Evolutionary conservation across 768 basidiomycete species (phyloP), one percentile per base, ranked within the genome.

Genomic region (Rhodotorula sphaerocarpa): DNA sequence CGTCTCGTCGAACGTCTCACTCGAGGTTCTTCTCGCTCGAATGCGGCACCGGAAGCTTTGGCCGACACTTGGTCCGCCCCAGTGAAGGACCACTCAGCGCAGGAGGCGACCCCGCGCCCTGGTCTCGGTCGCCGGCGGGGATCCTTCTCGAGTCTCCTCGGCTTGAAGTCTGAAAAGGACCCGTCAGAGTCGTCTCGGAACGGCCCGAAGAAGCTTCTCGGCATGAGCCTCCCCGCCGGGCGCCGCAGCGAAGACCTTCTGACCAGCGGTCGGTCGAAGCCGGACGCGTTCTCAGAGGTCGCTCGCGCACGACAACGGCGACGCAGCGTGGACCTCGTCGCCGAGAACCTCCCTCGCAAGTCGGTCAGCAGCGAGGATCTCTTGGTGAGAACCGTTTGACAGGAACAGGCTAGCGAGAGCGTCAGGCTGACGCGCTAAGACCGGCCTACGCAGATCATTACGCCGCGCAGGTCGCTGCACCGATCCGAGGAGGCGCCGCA

Each of bases 351-450:
- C 10, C 30, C 63, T 21, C 41, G 67, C n/a, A 36, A 59, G 39
- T 59, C 62, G 9, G 36, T 9, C 12, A 68, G 67, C 27, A 68
- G 62, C 20, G 67, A 68, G 14, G 47, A 68, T n/a, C 56, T 68
- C 2, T 56, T 68, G 7, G 66, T 67, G 43, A 25, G 66, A n/a
- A n/a, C n/a, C n/a, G n/a, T n/a, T n/a, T n/a, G n/a, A n/a, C n/a
- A n/a, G n/a, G n/a, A n/a, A n/a, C n/a, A n/a, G n/a, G n/a, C n/a
- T n/a, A n/a, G n/a, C n/a, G n/a, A n/a, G n/a, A n/a, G n/a, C n/a
- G n/a, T n/a, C n/a, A n/a, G n/a, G n/a, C n/a, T n/a, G n/a, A n/a
- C n/a, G n/a, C n/a, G n/a, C n/a, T n/a, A n/a, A n/a, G n/a, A n/a
- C n/a, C n/a, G n/a, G n/a, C n/a, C n/a, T n/a, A n/a, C n/a, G n/a